A percentile compares a stretch with the other conserved stretches of the same genome.
phyloP scores from a whole-genome alignment of 2,329 filamentous ascomycete genomes.

The Bipolaris victoriae region DNA sequence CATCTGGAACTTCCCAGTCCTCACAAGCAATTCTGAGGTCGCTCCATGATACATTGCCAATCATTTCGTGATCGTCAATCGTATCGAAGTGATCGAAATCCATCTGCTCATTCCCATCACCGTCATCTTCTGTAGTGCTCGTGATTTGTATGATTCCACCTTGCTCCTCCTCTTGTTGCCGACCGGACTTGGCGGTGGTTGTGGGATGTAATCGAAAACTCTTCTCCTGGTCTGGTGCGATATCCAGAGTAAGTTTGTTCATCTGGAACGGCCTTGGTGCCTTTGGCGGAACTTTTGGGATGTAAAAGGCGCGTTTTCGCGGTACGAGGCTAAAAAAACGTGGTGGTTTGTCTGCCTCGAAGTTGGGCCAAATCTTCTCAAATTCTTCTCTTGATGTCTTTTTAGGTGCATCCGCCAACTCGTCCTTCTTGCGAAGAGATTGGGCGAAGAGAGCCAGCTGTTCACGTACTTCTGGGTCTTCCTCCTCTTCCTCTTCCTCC shows the following conservation, averaged over 20 bases:
- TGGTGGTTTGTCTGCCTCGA: constrained; percentile 74
- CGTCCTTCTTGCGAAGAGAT: constrained; percentile 42
- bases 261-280: constrained; percentile 82
- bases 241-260: constrained; percentile 85
- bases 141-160: constrained; percentile 60
- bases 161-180: constrained; percentile 59
- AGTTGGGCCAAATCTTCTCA: constrained; percentile 80
- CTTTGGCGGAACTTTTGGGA: constrained; percentile 78
- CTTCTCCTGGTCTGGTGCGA: constrained; percentile 85
- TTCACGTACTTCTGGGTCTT: constrained; percentile 43
- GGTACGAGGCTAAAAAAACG: constrained; percentile 84
- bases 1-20: constrained; percentile 73
- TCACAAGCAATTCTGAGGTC: constrained; percentile 86
- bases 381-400: constrained; percentile 78
- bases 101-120: constrained; percentile 51
- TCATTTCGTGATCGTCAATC: constrained; percentile 65
- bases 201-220: constrained; percentile 75
- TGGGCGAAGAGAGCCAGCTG: constrained; percentile 44
- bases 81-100: constrained; percentile 58
- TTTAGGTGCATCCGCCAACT: constrained; percentile 67
- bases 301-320: constrained; percentile 76
- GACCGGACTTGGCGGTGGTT: constrained; percentile 56
- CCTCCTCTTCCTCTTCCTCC: constrained; percentile 38
- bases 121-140: constrained; percentile 53
- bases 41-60: constrained; percentile 76